Conservation (phyloP, 2,329 filamentous ascomycete genomes). For the Truncatella angustata region DNA sequence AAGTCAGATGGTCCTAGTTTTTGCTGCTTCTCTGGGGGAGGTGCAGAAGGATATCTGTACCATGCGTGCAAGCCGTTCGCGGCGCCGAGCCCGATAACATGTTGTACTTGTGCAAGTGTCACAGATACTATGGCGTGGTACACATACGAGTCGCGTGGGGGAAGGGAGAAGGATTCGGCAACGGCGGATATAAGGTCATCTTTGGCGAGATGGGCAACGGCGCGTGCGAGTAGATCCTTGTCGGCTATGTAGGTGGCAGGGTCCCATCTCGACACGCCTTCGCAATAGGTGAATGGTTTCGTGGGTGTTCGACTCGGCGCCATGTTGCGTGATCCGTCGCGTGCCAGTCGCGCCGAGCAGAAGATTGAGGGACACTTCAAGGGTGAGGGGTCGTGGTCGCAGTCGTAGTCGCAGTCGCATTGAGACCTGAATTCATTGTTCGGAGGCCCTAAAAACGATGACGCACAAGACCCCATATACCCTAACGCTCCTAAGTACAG, state of each 20-base stretch:
- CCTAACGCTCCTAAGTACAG: too few species aligned
- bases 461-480: too few species aligned
- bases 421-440: too few species aligned
- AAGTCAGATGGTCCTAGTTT: conserved; percentile 16
- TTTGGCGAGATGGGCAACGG: conserved; percentile 33
- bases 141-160: conserved; percentile 43
- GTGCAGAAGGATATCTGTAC: conserved; percentile 38
- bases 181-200: conserved; percentile 44
- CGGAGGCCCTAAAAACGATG: too few species aligned
- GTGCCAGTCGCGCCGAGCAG: too few species aligned
- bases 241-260: conserved; percentile 40
- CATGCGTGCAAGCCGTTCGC: conserved; percentile 47
- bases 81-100: conserved; percentile 40
- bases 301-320: conserved; percentile 13
- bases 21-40: conserved; percentile 20
- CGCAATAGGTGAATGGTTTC: conserved; percentile 36
- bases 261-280: conserved; percentile 42
- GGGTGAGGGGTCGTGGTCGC: too few species aligned
- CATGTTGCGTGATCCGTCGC: conserved; percentile 13
- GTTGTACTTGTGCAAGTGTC: conserved; percentile 47
- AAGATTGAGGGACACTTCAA: not conserved
- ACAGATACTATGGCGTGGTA: conserved; percentile 53
- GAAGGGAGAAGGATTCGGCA: conserved; percentile 41
- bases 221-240: conserved; percentile 34
- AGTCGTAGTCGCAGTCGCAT: too few species aligned